Evolutionary conservation across 2,329 filamentous ascomycete species (phyloP).

Genomic region (Trichocomaceae sp.): DNA sequence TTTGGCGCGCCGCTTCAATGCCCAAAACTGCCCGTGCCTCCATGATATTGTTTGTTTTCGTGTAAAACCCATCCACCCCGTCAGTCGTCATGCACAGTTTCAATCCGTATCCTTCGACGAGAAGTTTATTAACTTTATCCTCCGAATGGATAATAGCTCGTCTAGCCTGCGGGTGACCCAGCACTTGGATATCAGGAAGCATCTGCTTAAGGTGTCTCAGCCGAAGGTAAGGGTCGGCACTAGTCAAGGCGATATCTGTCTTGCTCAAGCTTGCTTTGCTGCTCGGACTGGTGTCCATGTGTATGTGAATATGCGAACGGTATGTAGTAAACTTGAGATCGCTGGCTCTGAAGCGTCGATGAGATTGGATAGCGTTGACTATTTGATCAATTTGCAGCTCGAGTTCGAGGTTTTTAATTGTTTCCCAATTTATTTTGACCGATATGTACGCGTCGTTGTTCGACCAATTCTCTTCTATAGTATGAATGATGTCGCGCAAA

Average conservation of each 20-base stretch:
- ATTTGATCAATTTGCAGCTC: constrained; percentile 71
- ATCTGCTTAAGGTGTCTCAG: constrained; percentile 79
- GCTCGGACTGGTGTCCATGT: constrained; percentile 48
- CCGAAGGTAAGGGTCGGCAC: constrained; percentile 46
- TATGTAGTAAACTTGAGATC: constrained; percentile 56
- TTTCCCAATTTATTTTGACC: constrained; percentile 72
- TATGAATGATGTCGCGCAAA: constrained; percentile 70
- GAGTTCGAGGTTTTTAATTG: constrained; percentile 72
- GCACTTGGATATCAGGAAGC: constrained; percentile 76
- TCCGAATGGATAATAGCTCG: constrained; percentile 85
- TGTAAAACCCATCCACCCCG: constrained; percentile 72
- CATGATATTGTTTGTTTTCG: constrained; percentile 79
- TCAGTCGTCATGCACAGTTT: constrained; percentile 86
- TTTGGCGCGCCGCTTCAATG: constrained; percentile 85
- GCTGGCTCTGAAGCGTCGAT: constrained; percentile 65
- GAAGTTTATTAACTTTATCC: constrained; percentile 63
- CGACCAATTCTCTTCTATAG: constrained; percentile 85
- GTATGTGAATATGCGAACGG: constrained; percentile 61
- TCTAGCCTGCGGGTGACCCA: constrained; percentile 77
- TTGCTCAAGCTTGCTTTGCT: constrained; percentile 33
- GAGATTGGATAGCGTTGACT: constrained; percentile 64
- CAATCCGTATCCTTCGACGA: constrained; percentile 91
- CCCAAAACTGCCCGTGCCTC: constrained; percentile 81
- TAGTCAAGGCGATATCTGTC: constrained; percentile 39
- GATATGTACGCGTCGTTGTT: constrained; percentile 67